These are phyloP conservation scores for Grosmannia huntii DNA, from an alignment of 2,329 filamentous ascomycete species.

Conservation along the genomic window DNA sequence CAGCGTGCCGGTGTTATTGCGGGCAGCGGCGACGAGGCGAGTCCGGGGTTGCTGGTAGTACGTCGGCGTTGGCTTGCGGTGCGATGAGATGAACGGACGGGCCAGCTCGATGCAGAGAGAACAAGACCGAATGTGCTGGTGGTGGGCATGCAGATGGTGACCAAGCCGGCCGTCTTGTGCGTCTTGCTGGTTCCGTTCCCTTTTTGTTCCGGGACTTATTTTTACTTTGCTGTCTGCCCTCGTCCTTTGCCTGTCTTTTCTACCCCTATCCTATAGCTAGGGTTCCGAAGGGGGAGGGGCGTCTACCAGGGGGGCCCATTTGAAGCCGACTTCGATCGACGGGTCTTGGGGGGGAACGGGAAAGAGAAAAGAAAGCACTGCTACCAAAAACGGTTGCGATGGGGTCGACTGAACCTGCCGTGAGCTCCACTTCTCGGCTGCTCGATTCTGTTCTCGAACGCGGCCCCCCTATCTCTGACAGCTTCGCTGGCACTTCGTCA, in stretches of 20 bases:
- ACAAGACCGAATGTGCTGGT: neutral
- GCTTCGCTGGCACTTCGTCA: neutral
- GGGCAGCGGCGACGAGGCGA: neutral
- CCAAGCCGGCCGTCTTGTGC: neutral
- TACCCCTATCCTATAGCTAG: slow-evolving; percentile 2
- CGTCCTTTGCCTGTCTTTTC: neutral
- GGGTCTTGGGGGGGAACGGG: neutral
- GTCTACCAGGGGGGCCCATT: slow-evolving; percentile 7
- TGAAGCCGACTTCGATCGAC: slow-evolving; percentile 6
- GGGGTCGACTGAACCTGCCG: neutral
- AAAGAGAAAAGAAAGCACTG: slow-evolving; percentile 1
- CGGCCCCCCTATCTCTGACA: neutral
- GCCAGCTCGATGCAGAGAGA: neutral
- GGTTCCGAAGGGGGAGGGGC: slow-evolving; percentile 1
- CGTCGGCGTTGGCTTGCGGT: neutral
- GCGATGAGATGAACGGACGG: neutral
- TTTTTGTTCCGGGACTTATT: neutral
- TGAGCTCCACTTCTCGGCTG: slow-evolving; percentile 5
- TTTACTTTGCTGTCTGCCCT: neutral
- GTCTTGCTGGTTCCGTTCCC: neutral
- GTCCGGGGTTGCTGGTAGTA: neutral
- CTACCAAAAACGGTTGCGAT: slow-evolving; percentile 3
- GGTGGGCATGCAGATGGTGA: neutral
- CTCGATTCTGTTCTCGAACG: neutral
- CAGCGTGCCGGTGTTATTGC: neutral